These are phyloP conservation scores for Ogataea henricii DNA, from an alignment of 805 yeast species.

Conservation along the genomic window DNA sequence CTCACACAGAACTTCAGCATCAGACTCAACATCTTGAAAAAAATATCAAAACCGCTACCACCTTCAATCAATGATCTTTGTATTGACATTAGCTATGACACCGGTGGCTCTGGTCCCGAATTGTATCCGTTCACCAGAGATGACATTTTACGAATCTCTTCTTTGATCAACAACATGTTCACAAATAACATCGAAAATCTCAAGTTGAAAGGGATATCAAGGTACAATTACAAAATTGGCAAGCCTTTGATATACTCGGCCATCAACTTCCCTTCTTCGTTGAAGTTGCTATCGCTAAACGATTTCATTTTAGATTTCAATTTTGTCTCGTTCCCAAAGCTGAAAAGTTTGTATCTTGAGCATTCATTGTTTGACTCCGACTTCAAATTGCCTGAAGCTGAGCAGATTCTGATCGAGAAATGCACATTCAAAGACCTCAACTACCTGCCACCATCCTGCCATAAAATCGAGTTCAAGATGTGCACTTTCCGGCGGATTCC, in stretches of 20 bases:
- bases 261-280: constrained; percentile 30
- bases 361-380: constrained; percentile 36
- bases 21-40: constrained; percentile 29
- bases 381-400: constrained; percentile 30
- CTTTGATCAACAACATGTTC: constrained; percentile 28
- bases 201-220: constrained; percentile 34
- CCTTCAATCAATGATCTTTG: constrained; percentile 31
- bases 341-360: constrained; percentile 30
- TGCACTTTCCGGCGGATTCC: constrained; percentile 35
- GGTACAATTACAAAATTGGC: constrained; percentile 34
- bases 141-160: constrained; percentile 31
- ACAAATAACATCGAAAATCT: constrained; percentile 30
- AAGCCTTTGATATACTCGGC: constrained; percentile 33
- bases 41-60: constrained; percentile 32
- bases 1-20: constrained; percentile 31
- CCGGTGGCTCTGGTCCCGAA: constrained; percentile 31
- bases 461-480: constrained; percentile 33
- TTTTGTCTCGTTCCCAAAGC: constrained; percentile 26
- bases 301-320: constrained; percentile 34
- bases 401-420: constrained; percentile 33
- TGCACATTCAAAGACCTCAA: constrained; percentile 34
- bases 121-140: constrained; percentile 31
- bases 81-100: constrained; percentile 34
- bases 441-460: constrained; percentile 22
- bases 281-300: constrained; percentile 30